phyloP scores from a whole-genome alignment of 106 monocot species.

The Hemerocallis citrina region DNA sequence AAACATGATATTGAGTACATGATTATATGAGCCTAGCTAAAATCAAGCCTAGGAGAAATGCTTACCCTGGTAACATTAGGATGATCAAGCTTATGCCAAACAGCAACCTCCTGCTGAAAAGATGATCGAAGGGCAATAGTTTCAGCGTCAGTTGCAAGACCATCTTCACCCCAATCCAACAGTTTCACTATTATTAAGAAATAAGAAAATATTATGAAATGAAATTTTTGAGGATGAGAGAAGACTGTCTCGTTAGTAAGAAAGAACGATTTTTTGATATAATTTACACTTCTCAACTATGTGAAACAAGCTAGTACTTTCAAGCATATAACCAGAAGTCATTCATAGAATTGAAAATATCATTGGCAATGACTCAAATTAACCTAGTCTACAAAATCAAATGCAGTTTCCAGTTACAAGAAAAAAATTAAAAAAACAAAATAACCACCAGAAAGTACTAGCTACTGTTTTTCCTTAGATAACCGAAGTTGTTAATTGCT shows the following conservation, averaged over 20 bases:
- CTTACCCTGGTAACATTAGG: conserved; percentile 74
- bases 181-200: conserved; percentile 42
- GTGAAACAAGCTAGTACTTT: neutral
- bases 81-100: conserved; percentile 84
- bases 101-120: conserved; percentile 75
- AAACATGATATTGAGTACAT: neutral
- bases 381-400: neutral
- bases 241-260: neutral
- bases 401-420: neutral
- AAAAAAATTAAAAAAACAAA: neutral
- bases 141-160: conserved; percentile 45
- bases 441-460: neutral
- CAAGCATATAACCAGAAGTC: neutral
- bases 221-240: neutral
- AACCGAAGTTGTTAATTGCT: neutral
- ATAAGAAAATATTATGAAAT: neutral
- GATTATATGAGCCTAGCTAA: neutral
- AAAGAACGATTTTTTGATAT: neutral
- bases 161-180: conserved; percentile 85
- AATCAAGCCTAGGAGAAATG: neutral
- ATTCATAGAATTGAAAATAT: neutral
- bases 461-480: neutral
- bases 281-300: neutral
- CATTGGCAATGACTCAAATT: neutral
- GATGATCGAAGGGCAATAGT: conserved; percentile 48